Percentiles rank a stretch among this genome's conserved stretches.
Evolutionary conservation across 169 alveolate species (phyloP).

Genomic region (Plasmodium cynomolgi): DNA sequence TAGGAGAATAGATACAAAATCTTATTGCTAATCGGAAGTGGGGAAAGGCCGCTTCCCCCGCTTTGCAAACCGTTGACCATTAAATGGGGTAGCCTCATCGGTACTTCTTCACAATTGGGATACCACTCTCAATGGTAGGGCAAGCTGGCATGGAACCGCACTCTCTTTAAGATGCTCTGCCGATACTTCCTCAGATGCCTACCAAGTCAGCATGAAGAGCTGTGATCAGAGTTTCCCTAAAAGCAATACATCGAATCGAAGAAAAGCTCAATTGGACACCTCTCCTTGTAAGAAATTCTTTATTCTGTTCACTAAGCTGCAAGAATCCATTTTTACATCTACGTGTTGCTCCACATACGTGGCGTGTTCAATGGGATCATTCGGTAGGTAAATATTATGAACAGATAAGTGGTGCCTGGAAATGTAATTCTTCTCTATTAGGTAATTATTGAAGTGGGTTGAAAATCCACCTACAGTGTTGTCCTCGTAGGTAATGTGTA

Average conservation of each 20-base stretch:
- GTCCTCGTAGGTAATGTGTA: slow-evolving; percentile 50
- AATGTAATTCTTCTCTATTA: slow-evolving; percentile 49
- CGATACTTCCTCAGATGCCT: not conserved
- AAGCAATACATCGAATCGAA: not conserved
- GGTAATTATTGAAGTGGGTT: slow-evolving; percentile 61
- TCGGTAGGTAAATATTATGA: slow-evolving; percentile 61
- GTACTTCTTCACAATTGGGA: not conserved
- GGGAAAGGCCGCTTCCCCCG: not conserved
- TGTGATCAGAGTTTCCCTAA: not conserved
- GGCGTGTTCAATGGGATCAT: slow-evolving; percentile 44
- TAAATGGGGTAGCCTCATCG: not conserved
- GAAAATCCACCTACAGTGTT: slow-evolving; percentile 66
- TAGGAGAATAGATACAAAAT: not conserved
- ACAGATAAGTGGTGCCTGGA: slow-evolving; percentile 5
- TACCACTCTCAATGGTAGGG: not conserved
- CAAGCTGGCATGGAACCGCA: not conserved
- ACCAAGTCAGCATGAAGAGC: not conserved
- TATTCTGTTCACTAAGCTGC: slow-evolving; percentile 6
- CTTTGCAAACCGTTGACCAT: not conserved
- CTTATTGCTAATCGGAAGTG: not conserved
- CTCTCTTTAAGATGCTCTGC: not conserved
- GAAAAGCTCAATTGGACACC: not conserved
- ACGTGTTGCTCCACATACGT: slow-evolving; percentile 26
- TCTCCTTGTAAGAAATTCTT: slow-evolving; percentile 6
- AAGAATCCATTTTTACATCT: slow-evolving; percentile 16